These are phyloP conservation scores for Calonectria leucothoes DNA, from an alignment of 2,329 filamentous ascomycete genomes.

Conservation along the genomic window DNA sequence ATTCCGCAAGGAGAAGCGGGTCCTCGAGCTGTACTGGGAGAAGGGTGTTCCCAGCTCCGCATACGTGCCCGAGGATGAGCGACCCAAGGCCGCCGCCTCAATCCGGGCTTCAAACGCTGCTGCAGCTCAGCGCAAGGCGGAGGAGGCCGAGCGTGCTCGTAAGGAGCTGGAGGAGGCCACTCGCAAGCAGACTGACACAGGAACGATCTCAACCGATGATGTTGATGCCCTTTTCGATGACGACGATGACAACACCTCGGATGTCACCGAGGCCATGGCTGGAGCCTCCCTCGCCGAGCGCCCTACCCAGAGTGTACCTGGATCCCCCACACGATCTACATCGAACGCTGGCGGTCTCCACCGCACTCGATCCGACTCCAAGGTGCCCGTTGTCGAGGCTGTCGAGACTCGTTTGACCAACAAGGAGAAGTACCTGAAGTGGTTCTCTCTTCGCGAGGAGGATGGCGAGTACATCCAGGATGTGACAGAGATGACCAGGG, in stretches of 20 bases:
- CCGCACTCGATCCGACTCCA: conserved; percentile 94
- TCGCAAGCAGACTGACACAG: conserved; percentile 93
- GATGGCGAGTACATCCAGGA: conserved; percentile 98
- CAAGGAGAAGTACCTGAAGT: conserved; percentile 95
- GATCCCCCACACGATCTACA: conserved; percentile 84
- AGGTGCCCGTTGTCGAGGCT: conserved; percentile 79
- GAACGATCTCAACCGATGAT: conserved; percentile 92
- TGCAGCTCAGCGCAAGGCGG: conserved; percentile 82
- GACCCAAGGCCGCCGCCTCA: conserved; percentile 83
- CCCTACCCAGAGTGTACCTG: conserved; percentile 94
- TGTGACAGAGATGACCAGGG: conserved; percentile 95
- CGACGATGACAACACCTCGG: conserved; percentile 87
- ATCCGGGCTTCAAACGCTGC: conserved; percentile 80
- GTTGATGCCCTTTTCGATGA: conserved; percentile 97
- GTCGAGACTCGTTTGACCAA: conserved; percentile 85
- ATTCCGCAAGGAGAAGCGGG: conserved; percentile 94
- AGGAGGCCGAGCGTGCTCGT: conserved; percentile 82
- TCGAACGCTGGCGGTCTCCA: conserved; percentile 77
- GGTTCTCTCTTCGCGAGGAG: conserved; percentile 91
- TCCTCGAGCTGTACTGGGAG: conserved; percentile 99
- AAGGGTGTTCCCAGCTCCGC: conserved; percentile 97
- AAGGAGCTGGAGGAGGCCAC: conserved; percentile 92
- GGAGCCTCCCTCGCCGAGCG: conserved; percentile 91
- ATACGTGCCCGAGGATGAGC: conserved; percentile 96
- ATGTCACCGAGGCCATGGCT: conserved; percentile 90